Evolutionary conservation across 23 red algal genomes (phyloP).

Genomic region (Gracilaria domingensis): DNA sequence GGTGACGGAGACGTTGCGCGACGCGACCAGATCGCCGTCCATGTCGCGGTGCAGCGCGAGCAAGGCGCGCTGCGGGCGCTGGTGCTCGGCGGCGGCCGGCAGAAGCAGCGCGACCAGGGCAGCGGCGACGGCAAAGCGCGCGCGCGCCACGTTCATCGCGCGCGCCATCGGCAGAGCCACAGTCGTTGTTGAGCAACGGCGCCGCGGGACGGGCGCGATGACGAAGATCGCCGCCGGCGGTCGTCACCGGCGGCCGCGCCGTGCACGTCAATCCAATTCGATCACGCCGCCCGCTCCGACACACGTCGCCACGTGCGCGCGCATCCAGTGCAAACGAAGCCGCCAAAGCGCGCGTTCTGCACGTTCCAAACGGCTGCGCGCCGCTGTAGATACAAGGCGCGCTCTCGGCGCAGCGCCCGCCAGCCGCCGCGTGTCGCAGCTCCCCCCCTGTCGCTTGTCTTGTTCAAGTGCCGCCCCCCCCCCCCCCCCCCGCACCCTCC

Average conservation of each 20-base stretch:
- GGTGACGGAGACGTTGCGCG: conserved; percentile 36
- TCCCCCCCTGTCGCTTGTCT: neutral
- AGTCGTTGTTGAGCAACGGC: too few species aligned
- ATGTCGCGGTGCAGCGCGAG: conserved; percentile 38
- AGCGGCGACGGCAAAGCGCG: neutral
- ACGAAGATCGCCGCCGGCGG: too few species aligned
- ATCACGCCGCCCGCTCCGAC: neutral
- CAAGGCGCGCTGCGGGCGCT: conserved; percentile 25
- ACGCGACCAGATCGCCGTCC: conserved; percentile 42
- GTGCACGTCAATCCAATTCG: neutral
- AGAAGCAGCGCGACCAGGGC: neutral
- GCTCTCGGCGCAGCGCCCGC: neutral
- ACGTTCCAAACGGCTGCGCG: neutral
- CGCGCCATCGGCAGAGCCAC: neutral
- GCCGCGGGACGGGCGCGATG: too few species aligned
- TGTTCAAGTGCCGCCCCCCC: too few species aligned
- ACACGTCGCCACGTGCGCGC: neutral
- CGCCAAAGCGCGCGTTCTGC: neutral
- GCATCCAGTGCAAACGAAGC: neutral
- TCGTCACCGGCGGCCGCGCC: too few species aligned
- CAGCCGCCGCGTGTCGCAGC: neutral
- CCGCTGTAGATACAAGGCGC: neutral
- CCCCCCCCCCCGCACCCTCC: too few species aligned
- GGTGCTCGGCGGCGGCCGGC: neutral
- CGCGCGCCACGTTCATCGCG: neutral